A percentile compares a stretch with the other conserved stretches of the same genome.
Conservation (phyloP, 768 basidiomycete genomes). For the Suillus placidus region DNA sequence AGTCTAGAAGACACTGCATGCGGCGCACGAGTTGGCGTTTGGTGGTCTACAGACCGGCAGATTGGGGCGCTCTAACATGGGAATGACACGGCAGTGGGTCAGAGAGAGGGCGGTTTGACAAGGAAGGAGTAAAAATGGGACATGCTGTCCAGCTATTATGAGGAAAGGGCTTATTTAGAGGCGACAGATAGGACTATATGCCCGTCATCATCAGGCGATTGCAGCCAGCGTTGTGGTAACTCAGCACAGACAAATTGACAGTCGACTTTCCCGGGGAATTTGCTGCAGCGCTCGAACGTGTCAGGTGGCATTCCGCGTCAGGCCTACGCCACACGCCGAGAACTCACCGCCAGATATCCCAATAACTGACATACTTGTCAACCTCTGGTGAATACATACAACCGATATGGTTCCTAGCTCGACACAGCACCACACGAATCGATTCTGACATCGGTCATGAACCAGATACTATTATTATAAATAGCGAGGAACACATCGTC, state of each 20-base stretch:
- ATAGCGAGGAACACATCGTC: background rate
- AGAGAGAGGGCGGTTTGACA: background rate
- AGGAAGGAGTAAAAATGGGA: background rate
- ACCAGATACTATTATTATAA: background rate
- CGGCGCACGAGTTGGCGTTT: background rate
- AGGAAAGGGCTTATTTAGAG: background rate
- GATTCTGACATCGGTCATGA: background rate
- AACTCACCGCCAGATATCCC: background rate
- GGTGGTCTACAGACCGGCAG: background rate
- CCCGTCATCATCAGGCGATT: background rate
- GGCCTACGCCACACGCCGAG: background rate
- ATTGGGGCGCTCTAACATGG: background rate
- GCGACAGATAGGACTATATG: background rate
- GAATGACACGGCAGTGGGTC: background rate
- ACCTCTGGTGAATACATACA: background rate
- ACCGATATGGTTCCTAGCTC: background rate
- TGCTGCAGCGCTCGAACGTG: background rate
- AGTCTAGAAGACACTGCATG: background rate
- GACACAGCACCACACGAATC: background rate
- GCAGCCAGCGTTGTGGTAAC: background rate
- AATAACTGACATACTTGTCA: background rate
- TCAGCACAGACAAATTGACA: background rate
- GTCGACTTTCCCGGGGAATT: background rate
- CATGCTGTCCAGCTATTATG: background rate
- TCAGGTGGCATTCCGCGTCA: background rate